phyloP scores from a whole-genome alignment of 2,329 filamentous ascomycete species.

The Neonectria faginata region DNA sequence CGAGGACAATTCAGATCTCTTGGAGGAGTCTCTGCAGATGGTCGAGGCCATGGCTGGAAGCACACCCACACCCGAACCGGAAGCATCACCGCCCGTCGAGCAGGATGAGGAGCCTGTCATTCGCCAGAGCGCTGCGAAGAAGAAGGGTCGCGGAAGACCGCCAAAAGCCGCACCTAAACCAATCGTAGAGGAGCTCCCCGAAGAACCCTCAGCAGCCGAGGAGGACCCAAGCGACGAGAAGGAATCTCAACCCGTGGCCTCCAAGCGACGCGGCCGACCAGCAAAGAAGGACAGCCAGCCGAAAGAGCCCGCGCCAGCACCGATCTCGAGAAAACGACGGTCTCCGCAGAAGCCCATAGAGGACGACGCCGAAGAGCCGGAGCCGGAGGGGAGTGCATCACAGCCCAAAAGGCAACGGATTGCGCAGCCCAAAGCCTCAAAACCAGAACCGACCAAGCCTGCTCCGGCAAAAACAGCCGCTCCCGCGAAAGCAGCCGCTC shows the following conservation, averaged over 20 bases:
- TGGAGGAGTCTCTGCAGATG: constrained; percentile 59
- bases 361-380: constrained; percentile 40
- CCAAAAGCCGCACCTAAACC: constrained; percentile 31
- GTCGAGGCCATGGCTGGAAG: constrained; percentile 49
- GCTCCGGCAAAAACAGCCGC: constrained; percentile 18
- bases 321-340: constrained; percentile 35
- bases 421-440: constrained; percentile 40
- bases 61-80: constrained; percentile 35
- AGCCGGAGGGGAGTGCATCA: constrained; percentile 40
- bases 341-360: constrained; percentile 21
- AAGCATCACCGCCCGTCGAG: constrained; percentile 15
- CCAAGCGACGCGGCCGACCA: constrained; percentile 32
- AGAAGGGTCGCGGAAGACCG: constrained; percentile 40
- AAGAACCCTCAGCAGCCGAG: constrained; percentile 28
- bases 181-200: constrained; percentile 26
- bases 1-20: constrained; percentile 39
- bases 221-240: constrained; percentile 17
- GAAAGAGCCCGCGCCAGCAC: constrained; percentile 31
- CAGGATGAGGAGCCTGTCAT: constrained; percentile 27
- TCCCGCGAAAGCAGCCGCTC: constrained; percentile 30
- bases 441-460: constrained; percentile 38
- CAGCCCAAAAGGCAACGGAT: constrained; percentile 46
- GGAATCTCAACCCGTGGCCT: constrained; percentile 8
- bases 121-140: constrained; percentile 21
- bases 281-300: constrained; percentile 27